Base-by-base conservation (phyloP, 73 alveolate species). In the Paraurostyla sp. region DNA sequence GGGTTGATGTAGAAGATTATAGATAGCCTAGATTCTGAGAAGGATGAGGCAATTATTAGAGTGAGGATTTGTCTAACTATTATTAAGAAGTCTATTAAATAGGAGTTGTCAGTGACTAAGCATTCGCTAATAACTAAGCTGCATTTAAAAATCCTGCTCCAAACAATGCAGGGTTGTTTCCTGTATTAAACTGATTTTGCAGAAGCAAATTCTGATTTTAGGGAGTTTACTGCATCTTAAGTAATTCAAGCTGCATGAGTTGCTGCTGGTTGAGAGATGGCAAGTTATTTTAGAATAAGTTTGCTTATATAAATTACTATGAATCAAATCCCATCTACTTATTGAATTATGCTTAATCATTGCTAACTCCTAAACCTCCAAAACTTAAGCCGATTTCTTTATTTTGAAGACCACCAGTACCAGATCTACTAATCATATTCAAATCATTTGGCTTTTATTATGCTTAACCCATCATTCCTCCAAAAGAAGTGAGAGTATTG, bases 71-170 rank as follows among this genome's bases (percentile, higher is more conserved):
- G 71, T 18, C 43, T 48, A 11, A 30, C 48, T 23, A 4, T 52
- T 35, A 9, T 52, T 13, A 52, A 13, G 69, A 52, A 18, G 4
- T 13, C 9, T 52, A 13, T 20, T 52, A 35, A 20, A 54, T 54
- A n/a, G 69, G 23, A 13, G 29, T 25, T 60, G 80, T 36, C 18
- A 48, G 48, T 46, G 42, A 48, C 36, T 43, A 48, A 48, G 86
- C 86, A 49, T 56, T 73, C 16, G 86, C 86, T 18, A 73, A 25
- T 0, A 73, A 25, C 50, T 73, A 48, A 16, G 86, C 86, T 3
- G 86, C 86, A 20, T 49, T 49, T 48, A 73, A 48, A 25, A 48
- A 73, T 45, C 86, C 86, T 43, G 71, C 86, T 9, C 86, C 86
- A 73, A 73, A 73, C 52, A 73, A 2, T 23, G 23, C 6, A 2